Conservation (phyloP, 352 stramenopile species). For the Nothophytophthora sp. region DNA sequence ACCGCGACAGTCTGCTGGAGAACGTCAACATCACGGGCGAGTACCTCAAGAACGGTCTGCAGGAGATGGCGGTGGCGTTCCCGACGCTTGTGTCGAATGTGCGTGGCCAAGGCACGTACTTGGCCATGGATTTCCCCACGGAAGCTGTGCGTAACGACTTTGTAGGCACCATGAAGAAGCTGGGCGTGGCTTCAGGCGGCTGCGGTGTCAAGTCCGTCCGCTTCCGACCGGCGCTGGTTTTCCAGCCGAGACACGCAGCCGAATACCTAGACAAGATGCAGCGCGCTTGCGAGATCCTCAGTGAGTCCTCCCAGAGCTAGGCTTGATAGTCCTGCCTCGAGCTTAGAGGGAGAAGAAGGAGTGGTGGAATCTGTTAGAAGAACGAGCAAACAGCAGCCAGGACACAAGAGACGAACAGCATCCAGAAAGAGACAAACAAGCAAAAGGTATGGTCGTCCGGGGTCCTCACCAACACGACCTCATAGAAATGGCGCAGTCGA, state of each 20-base stretch:
- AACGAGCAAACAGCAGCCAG: no score
- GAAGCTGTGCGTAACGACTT: slow-evolving; percentile 68
- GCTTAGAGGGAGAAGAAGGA: no score
- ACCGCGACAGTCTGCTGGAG: slow-evolving; percentile 59
- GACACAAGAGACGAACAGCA: no score
- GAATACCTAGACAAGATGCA: slow-evolving; percentile 66
- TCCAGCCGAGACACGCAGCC: slow-evolving; percentile 73
- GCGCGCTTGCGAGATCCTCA: slow-evolving; percentile 10
- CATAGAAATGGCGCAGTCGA: neutral
- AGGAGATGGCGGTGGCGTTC: slow-evolving; percentile 44
- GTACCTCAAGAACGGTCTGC: slow-evolving; percentile 61
- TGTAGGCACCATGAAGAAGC: slow-evolving; percentile 53
- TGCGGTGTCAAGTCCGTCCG: slow-evolving; percentile 71
- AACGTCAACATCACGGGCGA: slow-evolving; percentile 75
- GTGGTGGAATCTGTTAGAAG: no score
- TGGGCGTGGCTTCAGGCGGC: slow-evolving; percentile 63
- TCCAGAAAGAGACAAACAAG: no score
- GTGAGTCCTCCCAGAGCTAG: slow-evolving; percentile 12
- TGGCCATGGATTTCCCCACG: slow-evolving; percentile 76
- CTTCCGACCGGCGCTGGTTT: slow-evolving; percentile 77
- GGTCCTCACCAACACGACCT: neutral
- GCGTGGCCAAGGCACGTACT: slow-evolving; percentile 76
- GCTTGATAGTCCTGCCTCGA: slow-evolving; percentile 3
- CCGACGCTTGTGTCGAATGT: slow-evolving; percentile 71
- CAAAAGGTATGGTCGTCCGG: neutral